A percentile compares a stretch with the other conserved stretches of the same genome.
These are phyloP conservation scores for Lodderomyces oxycetoniae DNA, from an alignment of 1,139 yeast genomes.

Conservation along the genomic window DNA sequence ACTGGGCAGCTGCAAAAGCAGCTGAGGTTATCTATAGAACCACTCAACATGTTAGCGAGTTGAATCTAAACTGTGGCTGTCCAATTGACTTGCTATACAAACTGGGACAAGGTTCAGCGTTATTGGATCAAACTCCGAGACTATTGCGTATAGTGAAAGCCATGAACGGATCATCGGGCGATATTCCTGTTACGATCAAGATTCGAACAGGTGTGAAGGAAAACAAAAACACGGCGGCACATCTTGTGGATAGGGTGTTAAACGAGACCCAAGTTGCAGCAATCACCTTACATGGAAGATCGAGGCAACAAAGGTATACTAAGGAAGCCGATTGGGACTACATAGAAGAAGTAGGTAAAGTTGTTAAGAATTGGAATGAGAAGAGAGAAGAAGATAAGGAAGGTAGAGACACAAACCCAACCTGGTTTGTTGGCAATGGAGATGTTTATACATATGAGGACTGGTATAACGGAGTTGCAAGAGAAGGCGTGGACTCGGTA, in stretches of 20 bases:
- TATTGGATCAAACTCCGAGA: constrained; percentile 84
- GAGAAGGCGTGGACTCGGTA: constrained; percentile 78
- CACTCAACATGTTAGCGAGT: constrained; percentile 58
- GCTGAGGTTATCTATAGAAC: constrained; percentile 69
- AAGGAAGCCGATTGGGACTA: constrained; percentile 92
- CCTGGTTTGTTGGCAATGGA: constrained; percentile 82
- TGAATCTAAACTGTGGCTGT: constrained; percentile 93
- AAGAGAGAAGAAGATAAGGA: constrained; percentile 52
- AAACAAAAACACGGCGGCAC: constrained; percentile 78
- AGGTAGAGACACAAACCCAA: constrained; percentile 42
- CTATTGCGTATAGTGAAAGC: constrained; percentile 74
- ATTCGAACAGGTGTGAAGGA: constrained; percentile 89
- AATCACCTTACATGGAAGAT: constrained; percentile 91
- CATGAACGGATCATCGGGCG: constrained; percentile 86
- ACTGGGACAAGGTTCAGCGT: constrained; percentile 94
- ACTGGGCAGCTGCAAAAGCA: constrained; percentile 91
- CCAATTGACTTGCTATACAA: constrained; percentile 90
- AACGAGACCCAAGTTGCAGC: constrained; percentile 83
- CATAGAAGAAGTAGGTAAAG: constrained; percentile 66
- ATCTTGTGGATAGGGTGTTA: constrained; percentile 64
- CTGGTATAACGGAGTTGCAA: constrained; percentile 73
- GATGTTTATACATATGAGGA: constrained; percentile 85
- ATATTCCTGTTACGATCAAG: constrained; percentile 86
- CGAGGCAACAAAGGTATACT: constrained; percentile 93
- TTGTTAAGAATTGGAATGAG: constrained; percentile 58